Evolutionary conservation across 306 rosid species (phyloP).

Genomic region (Quercus agrifolia): DNA sequence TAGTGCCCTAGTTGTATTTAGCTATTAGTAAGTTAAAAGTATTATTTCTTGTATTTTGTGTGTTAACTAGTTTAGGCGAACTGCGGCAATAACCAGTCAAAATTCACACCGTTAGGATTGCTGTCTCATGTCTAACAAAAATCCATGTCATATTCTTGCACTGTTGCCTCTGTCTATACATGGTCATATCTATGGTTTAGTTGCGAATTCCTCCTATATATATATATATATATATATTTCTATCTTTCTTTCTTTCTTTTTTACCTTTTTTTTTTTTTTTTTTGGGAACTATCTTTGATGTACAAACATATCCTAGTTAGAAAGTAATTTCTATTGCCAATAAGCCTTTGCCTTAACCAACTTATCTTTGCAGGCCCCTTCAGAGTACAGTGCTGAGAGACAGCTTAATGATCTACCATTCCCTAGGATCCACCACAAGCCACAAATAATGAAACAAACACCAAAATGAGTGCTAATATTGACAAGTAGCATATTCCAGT

Average conservation of each 20-base stretch:
- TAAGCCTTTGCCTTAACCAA: constrained; percentile 5
- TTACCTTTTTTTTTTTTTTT: background rate
- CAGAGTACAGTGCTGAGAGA: constrained; percentile 86
- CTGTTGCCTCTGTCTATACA: background rate
- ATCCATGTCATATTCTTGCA: background rate
- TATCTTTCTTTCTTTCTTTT: background rate
- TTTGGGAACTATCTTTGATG: background rate
- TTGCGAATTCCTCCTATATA: background rate
- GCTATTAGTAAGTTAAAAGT: background rate
- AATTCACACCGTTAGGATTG: background rate
- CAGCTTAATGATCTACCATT: constrained; percentile 76
- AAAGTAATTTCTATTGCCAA: constrained; percentile 8
- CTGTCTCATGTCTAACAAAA: background rate
- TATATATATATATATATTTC: too few relatives aligned
- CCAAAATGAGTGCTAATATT: constrained; percentile 43
- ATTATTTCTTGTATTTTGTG: background rate
- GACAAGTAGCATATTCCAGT: background rate
- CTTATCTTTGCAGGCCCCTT: constrained; percentile 63
- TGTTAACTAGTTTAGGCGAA: background rate
- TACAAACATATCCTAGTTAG: background rate
- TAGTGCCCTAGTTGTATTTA: too few relatives aligned
- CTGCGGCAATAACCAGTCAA: background rate
- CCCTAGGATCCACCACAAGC: constrained; percentile 61
- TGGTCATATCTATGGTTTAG: background rate
- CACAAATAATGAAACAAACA: constrained; percentile 57